phyloP scores from a whole-genome alignment of 108 stramenopile genomes.

The Poteriospumella lacustris region DNA sequence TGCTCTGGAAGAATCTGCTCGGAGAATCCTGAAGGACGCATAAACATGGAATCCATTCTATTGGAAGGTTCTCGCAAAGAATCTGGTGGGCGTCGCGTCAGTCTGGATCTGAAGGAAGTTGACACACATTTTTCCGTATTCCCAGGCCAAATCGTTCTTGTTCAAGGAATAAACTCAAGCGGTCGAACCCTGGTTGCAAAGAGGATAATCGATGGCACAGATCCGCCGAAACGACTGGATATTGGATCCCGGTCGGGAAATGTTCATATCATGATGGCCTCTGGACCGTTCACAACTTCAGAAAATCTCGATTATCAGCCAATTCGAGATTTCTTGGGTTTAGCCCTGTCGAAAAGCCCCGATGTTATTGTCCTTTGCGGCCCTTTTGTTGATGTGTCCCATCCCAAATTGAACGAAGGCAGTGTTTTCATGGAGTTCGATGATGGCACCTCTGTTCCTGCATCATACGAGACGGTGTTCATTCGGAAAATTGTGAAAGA shows the following conservation, averaged over 20 bases:
- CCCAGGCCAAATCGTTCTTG: slow-evolving; percentile 91
- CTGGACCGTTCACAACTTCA: slow-evolving; percentile 82
- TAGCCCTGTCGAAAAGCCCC: slow-evolving; percentile 58
- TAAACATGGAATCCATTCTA: slow-evolving; percentile 74
- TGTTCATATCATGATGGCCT: slow-evolving; percentile 59
- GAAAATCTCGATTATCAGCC: slow-evolving; percentile 81
- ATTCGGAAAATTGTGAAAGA: slow-evolving; percentile 41
- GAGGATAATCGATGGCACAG: slow-evolving; percentile 66
- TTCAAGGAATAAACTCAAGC: slow-evolving; percentile 76
- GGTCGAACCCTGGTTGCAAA: slow-evolving; percentile 71
- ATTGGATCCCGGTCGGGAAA: background rate
- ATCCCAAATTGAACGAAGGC: slow-evolving; percentile 60
- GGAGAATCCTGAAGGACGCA: slow-evolving; percentile 79
- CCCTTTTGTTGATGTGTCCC: slow-evolving; percentile 84
- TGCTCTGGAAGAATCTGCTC: slow-evolving; percentile 78
- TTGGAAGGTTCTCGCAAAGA: slow-evolving; percentile 79
- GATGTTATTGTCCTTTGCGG: slow-evolving; percentile 87
- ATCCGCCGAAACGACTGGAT: slow-evolving; percentile 36
- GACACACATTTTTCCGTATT: slow-evolving; percentile 73
- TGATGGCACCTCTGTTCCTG: background rate
- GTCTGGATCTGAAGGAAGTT: slow-evolving; percentile 63
- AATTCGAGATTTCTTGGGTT: slow-evolving; percentile 68
- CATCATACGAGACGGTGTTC: slow-evolving; percentile 41
- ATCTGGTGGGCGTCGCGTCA: slow-evolving; percentile 71
- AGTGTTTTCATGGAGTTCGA: slow-evolving; percentile 31